Evolutionary conservation across 768 basidiomycete species (phyloP).

Genomic region (Auriscalpium vulgare): DNA sequence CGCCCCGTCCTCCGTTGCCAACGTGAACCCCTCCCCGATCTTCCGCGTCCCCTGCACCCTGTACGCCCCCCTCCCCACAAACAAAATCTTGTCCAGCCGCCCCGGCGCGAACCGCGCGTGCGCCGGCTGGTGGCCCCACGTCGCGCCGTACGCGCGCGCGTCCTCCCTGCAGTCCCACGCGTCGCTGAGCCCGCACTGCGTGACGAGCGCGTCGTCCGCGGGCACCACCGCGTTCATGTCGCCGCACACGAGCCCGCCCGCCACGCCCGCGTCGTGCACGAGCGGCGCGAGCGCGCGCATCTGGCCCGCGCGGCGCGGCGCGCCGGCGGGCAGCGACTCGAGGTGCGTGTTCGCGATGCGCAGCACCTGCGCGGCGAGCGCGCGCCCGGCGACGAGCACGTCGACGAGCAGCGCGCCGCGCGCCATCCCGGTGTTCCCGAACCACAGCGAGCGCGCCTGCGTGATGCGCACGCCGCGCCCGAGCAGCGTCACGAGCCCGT

Average conservation of each 20-base stretch:
- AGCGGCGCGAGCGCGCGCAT: slow-evolving; percentile 42
- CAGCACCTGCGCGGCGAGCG: slow-evolving; percentile 31
- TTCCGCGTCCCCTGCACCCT: slow-evolving; percentile 44
- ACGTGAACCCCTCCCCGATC: slow-evolving; percentile 48
- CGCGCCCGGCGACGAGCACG: slow-evolving; percentile 22
- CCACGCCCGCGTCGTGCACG: slow-evolving; percentile 37
- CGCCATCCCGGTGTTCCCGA: slow-evolving; percentile 39
- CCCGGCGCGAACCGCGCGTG: slow-evolving; percentile 35
- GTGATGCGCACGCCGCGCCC: slow-evolving; percentile 46
- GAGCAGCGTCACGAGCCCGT: slow-evolving; percentile 69
- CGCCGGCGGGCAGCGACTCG: slow-evolving; percentile 49
- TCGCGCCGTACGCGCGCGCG: slow-evolving; percentile 39
- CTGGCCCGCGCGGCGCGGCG: slow-evolving; percentile 36
- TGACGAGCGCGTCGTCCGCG: slow-evolving; percentile 35
- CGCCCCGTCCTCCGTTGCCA: slow-evolving; percentile 23
- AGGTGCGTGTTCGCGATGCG: slow-evolving; percentile 69
- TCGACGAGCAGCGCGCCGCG: slow-evolving; percentile 55
- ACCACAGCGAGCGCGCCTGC: slow-evolving; percentile 43
- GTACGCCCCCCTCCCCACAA: slow-evolving; percentile 39
- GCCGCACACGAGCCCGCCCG: slow-evolving; percentile 58
- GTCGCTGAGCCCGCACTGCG: slow-evolving; percentile 44
- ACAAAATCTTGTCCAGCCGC: slow-evolving; percentile 63
- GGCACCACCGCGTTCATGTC: slow-evolving; percentile 64
- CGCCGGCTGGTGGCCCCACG: slow-evolving; percentile 64
- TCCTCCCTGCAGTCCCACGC: slow-evolving; percentile 43